phyloP scores from a whole-genome alignment of 345 rosid genomes.

The Barbarea vulgaris region DNA sequence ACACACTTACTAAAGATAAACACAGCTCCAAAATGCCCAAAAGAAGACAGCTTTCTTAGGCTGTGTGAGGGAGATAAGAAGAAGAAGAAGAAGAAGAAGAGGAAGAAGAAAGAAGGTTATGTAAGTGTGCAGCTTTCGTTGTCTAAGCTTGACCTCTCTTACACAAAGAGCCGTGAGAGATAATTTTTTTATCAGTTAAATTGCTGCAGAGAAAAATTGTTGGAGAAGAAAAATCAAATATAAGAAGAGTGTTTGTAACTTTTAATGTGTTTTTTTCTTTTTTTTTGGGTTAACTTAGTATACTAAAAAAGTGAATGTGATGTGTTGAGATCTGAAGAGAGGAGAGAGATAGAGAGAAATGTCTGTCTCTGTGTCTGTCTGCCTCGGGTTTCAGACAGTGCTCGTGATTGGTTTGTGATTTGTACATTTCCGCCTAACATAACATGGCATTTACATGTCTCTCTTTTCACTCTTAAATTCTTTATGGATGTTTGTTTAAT shows the following conservation, averaged over 20 bases:
- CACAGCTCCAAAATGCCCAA: constrained; percentile 11
- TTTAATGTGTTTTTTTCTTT: not conserved
- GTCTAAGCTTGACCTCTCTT: constrained; percentile 20
- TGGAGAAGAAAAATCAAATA: not conserved
- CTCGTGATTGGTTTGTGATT: constrained; percentile 35
- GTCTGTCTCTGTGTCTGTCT: constrained; percentile 50
- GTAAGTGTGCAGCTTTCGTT: constrained; percentile 22
- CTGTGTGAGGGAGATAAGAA: not conserved
- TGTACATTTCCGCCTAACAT: constrained; percentile 24
- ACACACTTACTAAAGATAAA: constrained; percentile 36
- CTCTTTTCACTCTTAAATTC: not conserved
- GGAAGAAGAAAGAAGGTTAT: not conserved
- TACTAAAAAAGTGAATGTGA: not conserved
- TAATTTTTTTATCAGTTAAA: not conserved
- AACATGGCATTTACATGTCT: constrained; percentile 9
- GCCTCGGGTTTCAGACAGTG: constrained; percentile 27
- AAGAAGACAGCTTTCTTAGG: constrained; percentile 14
- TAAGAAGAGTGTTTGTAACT: not conserved
- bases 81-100: no score
- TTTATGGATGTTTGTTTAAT: not conserved
- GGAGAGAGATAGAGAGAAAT: constrained; percentile 24
- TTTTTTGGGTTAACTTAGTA: not conserved
- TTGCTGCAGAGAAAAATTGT: constrained; percentile 8
- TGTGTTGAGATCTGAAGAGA: constrained; percentile 23
- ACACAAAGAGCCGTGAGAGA: constrained; percentile 22